Conservation (phyloP, 352 stramenopile species). For the Phytophthora cajani region DNA sequence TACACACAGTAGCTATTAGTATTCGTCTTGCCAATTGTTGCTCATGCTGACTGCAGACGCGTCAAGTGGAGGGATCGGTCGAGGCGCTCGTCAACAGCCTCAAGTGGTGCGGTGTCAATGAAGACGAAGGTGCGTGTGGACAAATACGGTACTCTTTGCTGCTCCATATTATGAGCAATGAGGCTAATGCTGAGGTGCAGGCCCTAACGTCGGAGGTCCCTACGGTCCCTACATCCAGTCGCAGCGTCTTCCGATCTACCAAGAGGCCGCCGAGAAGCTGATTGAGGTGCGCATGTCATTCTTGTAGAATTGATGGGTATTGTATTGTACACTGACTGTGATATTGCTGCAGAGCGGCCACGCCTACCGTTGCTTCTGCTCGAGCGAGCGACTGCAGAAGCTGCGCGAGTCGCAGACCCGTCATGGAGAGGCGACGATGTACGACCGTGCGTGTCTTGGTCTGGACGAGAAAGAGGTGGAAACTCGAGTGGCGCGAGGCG, state of each 20-base stretch:
- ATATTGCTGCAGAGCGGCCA: conserved; percentile 71
- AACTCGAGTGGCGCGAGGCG: conserved; percentile 85
- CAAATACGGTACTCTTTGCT: neutral
- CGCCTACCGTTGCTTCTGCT: conserved; percentile 98
- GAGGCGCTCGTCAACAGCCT: conserved; percentile 90
- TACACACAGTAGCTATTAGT: neutral
- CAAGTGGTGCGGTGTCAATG: conserved; percentile 95
- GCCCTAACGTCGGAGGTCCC: conserved; percentile 88
- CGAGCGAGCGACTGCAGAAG: conserved; percentile 94
- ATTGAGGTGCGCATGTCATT: conserved; percentile 57
- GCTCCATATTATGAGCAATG: neutral
- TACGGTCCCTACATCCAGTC: conserved; percentile 98
- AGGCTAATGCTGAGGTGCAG: conserved; percentile 34
- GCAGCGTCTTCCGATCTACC: conserved; percentile 95
- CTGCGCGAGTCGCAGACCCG: conserved; percentile 90
- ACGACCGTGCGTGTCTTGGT: conserved; percentile 97
- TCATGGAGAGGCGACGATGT: conserved; percentile 94
- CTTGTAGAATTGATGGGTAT: neutral
- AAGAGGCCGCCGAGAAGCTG: conserved; percentile 89
- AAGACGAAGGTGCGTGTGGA: conserved; percentile 91
- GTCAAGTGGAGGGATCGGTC: conserved; percentile 85
- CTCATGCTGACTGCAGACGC: conserved; percentile 48
- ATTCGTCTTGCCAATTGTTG: conserved; percentile 4
- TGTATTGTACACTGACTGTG: neutral
- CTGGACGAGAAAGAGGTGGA: conserved; percentile 90